phyloP scores from a whole-genome alignment of 257 asterid genomes.

The Solanum piurae region DNA sequence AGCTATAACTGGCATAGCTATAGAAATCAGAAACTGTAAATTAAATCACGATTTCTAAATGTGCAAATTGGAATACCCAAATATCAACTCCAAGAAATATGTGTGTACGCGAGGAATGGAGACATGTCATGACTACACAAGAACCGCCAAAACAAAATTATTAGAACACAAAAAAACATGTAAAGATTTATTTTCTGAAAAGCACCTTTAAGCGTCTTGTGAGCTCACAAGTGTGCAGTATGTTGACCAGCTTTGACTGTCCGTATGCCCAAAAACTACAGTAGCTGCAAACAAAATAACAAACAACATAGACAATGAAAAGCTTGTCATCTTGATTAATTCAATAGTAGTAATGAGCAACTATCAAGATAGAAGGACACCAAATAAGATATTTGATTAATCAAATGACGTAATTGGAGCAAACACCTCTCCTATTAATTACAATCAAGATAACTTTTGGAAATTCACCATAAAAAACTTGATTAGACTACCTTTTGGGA shows the following conservation, averaged over 20 bases:
- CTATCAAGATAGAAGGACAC: background rate
- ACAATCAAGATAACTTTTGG: background rate
- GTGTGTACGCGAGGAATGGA: background rate
- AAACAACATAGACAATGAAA: background rate
- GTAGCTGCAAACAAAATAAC: conserved; percentile 36
- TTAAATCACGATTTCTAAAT: background rate
- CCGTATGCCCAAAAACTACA: conserved; percentile 46
- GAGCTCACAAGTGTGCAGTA: conserved; percentile 66
- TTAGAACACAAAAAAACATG: background rate
- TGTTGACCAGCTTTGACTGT: conserved; percentile 76
- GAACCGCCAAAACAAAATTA: background rate
- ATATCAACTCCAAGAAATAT: background rate
- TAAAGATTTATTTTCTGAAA: background rate
- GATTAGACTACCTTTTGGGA: conserved; percentile 29
- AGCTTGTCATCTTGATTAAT: background rate
- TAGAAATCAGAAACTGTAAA: background rate
- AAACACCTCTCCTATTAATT: background rate
- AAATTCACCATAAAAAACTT: background rate
- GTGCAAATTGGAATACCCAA: background rate
- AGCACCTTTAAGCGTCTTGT: conserved; percentile 51
- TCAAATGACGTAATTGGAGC: background rate
- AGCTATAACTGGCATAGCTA: background rate
- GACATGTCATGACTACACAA: background rate
- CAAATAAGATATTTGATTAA: background rate
- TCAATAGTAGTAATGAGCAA: background rate